Evolutionary conservation across 192 early-diverging fungal species (phyloP).

Genomic region (Kickxella alabastrina): DNA sequence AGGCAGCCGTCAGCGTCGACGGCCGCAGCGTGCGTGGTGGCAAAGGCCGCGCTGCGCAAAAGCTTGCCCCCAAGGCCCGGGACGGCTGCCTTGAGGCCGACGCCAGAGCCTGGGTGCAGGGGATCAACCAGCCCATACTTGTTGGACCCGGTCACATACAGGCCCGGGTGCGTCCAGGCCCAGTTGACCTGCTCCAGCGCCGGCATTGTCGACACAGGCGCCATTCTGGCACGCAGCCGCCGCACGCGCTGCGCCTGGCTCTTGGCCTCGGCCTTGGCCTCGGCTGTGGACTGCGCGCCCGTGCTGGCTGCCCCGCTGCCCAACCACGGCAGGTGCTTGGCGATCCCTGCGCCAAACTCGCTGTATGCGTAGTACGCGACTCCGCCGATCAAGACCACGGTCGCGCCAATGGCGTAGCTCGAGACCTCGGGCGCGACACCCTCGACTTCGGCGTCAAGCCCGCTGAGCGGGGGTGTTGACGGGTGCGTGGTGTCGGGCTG

Average conservation of each 20-base stretch:
- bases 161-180: conserved; percentile 42
- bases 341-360: too few species aligned
- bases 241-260: conserved; percentile 2
- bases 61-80: conserved; percentile 35
- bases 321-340: conserved; percentile 21
- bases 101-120: conserved; percentile 18
- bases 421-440: conserved; percentile 33
- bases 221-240: conserved; percentile 11
- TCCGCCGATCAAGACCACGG: conserved; percentile 21
- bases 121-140: conserved; percentile 35
- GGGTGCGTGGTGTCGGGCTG: too few species aligned
- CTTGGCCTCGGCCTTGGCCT: conserved; percentile 6
- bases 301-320: too few species aligned
- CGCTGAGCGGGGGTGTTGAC: too few species aligned
- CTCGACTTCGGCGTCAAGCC: too few species aligned
- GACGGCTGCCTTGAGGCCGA: conserved; percentile 20
- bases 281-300: not conserved
- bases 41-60: conserved; percentile 30
- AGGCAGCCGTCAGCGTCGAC: conserved; percentile 25
- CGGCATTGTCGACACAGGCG: conserved; percentile 18
- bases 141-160: conserved; percentile 43
- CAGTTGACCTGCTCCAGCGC: conserved; percentile 34
- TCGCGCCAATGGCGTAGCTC: conserved; percentile 19
- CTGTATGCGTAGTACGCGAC: conserved; percentile 30
- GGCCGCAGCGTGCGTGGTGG: conserved; percentile 33